Percentiles rank a stretch among this genome's conserved stretches.
These are phyloP conservation scores for Rhodamnia rubescens DNA, from an alignment of 345 rosid species.

Conservation along the genomic window DNA sequence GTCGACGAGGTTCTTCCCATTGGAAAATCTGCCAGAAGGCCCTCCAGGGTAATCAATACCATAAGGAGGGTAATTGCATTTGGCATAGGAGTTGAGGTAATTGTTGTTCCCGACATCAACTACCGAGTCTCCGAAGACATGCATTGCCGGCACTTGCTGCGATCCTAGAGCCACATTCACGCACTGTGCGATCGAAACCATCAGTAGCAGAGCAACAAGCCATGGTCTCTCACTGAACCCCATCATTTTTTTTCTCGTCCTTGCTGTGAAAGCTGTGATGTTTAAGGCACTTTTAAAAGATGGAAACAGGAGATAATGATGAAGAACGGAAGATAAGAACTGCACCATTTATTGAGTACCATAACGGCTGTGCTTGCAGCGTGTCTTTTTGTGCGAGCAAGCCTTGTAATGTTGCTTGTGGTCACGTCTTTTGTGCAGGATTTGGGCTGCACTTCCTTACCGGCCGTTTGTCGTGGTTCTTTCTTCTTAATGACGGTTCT, in stretches of 20 bases:
- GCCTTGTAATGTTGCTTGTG: not conserved
- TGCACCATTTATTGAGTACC: not conserved
- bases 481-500: not conserved
- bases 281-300: not conserved
- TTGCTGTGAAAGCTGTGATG: not conserved
- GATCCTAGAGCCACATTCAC: not conserved
- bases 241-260: not conserved
- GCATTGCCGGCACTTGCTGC: slow-evolving; percentile 52
- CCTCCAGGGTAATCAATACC: slow-evolving; percentile 64
- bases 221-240: not conserved
- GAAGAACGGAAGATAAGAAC: not conserved
- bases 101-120: slow-evolving; percentile 85
- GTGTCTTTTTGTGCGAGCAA: not conserved
- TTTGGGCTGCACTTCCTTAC: not conserved
- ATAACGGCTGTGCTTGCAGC: not conserved
- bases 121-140: slow-evolving; percentile 83
- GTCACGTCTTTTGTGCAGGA: not conserved
- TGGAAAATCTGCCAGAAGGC: slow-evolving; percentile 69
- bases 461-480: not conserved
- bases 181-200: not conserved
- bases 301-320: not conserved
- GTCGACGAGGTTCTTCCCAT: slow-evolving; percentile 66
- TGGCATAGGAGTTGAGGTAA: slow-evolving; percentile 47
- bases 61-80: slow-evolving; percentile 65
- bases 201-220: not conserved